Conservation (phyloP, 805 yeast species). For the Starmera dryadoides region DNA sequence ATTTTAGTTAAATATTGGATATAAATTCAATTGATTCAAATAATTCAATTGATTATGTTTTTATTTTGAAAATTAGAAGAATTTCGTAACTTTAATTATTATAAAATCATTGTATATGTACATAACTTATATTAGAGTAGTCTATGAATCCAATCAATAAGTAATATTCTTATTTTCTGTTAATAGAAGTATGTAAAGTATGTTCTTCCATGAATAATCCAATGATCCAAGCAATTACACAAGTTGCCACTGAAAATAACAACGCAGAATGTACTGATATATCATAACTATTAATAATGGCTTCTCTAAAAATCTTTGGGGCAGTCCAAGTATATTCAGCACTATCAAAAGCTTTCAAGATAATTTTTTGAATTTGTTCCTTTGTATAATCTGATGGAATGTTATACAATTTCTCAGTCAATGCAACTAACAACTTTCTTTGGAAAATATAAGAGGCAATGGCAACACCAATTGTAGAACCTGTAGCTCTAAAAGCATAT, state of each 20-base stretch:
- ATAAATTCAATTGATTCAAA: no score
- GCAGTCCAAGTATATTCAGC: constrained; percentile 42
- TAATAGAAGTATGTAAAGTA: constrained; percentile 38
- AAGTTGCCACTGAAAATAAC: constrained; percentile 33
- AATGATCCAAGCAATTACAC: constrained; percentile 32
- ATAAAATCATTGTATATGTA: no score
- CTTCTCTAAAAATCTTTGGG: constrained; percentile 34
- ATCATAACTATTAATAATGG: constrained; percentile 37
- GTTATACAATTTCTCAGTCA: constrained; percentile 17
- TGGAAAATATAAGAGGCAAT: constrained; percentile 63
- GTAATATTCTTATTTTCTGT: constrained; percentile 27
- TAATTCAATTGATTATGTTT: no score
- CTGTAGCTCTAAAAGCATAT: constrained; percentile 81
- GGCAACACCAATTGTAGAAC: constrained; percentile 79
- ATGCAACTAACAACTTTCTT: constrained; percentile 27
- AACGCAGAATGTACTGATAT: constrained; percentile 45
- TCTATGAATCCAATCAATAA: no score
- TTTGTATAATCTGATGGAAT: constrained; percentile 13
- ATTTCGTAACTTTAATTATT: no score
- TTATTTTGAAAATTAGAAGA: no score
- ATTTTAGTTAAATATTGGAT: no score
- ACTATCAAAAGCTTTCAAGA: constrained; percentile 38
- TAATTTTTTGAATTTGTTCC: constrained; percentile 20
- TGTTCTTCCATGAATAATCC: constrained; percentile 50
- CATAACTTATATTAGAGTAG: no score